Base-by-base conservation (phyloP, 1,139 yeast genomes). In the Blastobotrys persicus region DNA sequence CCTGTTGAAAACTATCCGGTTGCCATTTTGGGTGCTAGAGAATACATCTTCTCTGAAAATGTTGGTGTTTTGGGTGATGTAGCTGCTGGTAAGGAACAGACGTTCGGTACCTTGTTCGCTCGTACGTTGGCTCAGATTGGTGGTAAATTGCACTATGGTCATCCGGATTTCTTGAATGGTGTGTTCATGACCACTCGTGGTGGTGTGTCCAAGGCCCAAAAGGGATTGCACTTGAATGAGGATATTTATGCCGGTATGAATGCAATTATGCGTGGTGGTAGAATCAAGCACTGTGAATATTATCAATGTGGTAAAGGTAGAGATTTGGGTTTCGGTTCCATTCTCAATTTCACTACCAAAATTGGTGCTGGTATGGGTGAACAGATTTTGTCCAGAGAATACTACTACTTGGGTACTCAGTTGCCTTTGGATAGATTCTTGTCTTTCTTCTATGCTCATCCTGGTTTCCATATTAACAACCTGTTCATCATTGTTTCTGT, bases 341-440 rank as follows among this genome's bases (percentile, higher is more conserved):
- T 88, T 45, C 71, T 88, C 53, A 88, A 87, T 60, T 88, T 88
- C 64, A 88, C 95, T 0, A 81, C 92, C 0, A 88, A 88, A 62
- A 88, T 88, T 60, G 96, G 96, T 0, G 91, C 95, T 39, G 96
- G 96, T 1, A 88, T 88, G 96, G 96, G 96, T 0, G 96, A 88
- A 61, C 96, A 88, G 59, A 76, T 87, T 63, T 68, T 88, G 13
- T 87, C 95, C 3, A 71, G 96, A 55, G 96, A 88, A 60, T 87
- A 88, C 61, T 88, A 79, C 62, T 85, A 85, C 62, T 69, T 88
- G 54, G 95, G 96, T 0, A 84, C 92, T 0, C 82, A 78, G 51
- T 69, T 88, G 41, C 91, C 95, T 0, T 71, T 87, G 46, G 96
- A 88, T 62, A 67, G 95, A 48, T 87, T 88, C 63, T 67, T 88